These are phyloP conservation scores for Rosa chinensis DNA, from an alignment of 306 rosid species.

Conservation along the genomic window DNA sequence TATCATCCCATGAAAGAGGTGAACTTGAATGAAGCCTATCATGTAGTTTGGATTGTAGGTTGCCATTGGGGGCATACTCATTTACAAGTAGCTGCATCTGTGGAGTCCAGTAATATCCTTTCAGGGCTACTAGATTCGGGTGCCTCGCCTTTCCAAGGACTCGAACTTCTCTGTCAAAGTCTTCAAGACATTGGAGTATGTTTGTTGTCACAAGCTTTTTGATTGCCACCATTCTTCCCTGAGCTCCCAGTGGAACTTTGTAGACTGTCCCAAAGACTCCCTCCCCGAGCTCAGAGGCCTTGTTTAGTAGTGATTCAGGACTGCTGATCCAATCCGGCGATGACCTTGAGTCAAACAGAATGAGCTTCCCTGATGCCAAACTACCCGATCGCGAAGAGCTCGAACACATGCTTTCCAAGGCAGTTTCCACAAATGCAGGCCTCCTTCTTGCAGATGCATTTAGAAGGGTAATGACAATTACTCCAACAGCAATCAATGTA, in stretches of 20 bases:
- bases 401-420: conserved; percentile 88
- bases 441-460: conserved; percentile 72
- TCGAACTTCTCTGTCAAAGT: conserved; percentile 71
- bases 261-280: conserved; percentile 90
- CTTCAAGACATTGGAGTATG: conserved; percentile 63
- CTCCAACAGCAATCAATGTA: conserved; percentile 61
- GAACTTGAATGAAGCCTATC: conserved; percentile 56
- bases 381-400: conserved; percentile 71
- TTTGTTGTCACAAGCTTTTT: conserved; percentile 68
- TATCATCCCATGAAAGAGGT: conserved; percentile 65
- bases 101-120: conserved; percentile 86
- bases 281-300: conserved; percentile 80
- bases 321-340: conserved; percentile 43
- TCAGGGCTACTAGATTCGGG: conserved; percentile 57
- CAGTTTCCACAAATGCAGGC: conserved; percentile 65
- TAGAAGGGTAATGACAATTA: conserved; percentile 62
- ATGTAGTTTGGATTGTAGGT: conserved; percentile 65
- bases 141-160: conserved; percentile 69
- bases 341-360: conserved; percentile 59
- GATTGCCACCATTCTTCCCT: conserved; percentile 64
- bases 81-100: conserved; percentile 61
- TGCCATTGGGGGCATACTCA: conserved; percentile 70
- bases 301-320: conserved; percentile 62
- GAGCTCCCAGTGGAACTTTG: conserved; percentile 67
- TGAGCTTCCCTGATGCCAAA: conserved; percentile 66